Conservation (phyloP, 2,329 filamentous ascomycete genomes). For the Clarireedia paspali region DNA sequence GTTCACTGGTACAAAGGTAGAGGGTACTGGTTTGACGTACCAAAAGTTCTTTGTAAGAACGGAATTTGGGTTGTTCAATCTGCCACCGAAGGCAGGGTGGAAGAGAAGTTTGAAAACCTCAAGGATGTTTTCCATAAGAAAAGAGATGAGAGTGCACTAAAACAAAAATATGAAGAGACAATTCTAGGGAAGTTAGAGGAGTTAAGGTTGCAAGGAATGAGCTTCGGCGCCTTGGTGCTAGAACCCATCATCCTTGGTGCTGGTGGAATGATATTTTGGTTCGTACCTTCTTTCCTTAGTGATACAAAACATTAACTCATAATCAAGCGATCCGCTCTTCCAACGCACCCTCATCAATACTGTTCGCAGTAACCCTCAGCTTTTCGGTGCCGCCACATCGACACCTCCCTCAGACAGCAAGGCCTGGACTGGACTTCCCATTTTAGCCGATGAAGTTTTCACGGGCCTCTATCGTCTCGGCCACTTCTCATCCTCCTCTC, state of each 20-base stretch:
- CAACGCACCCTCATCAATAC: constrained; percentile 63
- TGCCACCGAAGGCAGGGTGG: constrained; percentile 15
- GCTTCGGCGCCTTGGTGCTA: constrained; percentile 70
- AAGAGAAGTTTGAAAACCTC: constrained; percentile 33
- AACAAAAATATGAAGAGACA: constrained; percentile 48
- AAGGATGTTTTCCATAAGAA: constrained; percentile 53
- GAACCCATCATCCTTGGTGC: constrained; percentile 77
- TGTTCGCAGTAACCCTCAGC: constrained; percentile 47
- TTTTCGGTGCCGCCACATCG: constrained; percentile 5
- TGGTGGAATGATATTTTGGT: constrained; percentile 77
- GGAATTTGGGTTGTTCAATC: constrained; percentile 55
- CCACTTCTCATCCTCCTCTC: constrained; percentile 59
- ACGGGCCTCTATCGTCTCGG: constrained; percentile 79
- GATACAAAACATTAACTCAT: not conserved
- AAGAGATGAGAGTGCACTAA: constrained; percentile 37
- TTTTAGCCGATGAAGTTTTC: constrained; percentile 84
- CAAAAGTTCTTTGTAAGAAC: constrained; percentile 56
- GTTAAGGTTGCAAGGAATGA: constrained; percentile 48
- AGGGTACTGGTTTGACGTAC: constrained; percentile 77
- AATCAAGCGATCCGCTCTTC: constrained; percentile 67
- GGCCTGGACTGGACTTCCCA: constrained; percentile 64
- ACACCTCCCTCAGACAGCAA: constrained; percentile 14
- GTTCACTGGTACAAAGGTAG: constrained; percentile 79
- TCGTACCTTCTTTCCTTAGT: constrained; percentile 30
- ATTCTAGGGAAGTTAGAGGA: constrained; percentile 47